Conservation (phyloP, 164 flowering plant genomes). For the Malania oleifera region DNA sequence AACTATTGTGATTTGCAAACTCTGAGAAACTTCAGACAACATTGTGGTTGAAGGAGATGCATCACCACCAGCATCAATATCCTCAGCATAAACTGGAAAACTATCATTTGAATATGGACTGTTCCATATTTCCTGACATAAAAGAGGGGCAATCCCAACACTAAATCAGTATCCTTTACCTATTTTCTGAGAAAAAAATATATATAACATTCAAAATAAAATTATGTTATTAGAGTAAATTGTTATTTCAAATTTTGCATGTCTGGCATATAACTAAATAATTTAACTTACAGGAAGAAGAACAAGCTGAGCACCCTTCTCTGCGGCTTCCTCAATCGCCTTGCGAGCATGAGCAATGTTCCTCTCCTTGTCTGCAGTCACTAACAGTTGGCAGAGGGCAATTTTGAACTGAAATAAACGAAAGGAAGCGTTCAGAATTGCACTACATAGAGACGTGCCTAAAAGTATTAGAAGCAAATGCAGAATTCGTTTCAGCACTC, state of each 20-base stretch:
- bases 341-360: slow-evolving; percentile 80
- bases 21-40: slow-evolving; percentile 77
- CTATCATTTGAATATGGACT: slow-evolving; percentile 95
- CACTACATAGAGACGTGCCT: neutral
- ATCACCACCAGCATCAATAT: slow-evolving; percentile 82
- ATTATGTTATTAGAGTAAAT: too few relatives aligned
- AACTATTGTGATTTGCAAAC: slow-evolving; percentile 65
- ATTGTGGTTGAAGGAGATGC: slow-evolving; percentile 85
- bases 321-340: slow-evolving; percentile 80
- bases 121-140: slow-evolving; percentile 90
- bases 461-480: slow-evolving; percentile 2
- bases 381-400: slow-evolving; percentile 80
- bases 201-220: neutral
- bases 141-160: neutral
- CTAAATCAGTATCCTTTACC: too few relatives aligned
- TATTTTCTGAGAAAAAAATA: too few relatives aligned
- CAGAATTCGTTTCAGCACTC: neutral
- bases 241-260: neutral
- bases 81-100: slow-evolving; percentile 93
- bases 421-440: neutral
- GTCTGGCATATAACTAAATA: neutral
- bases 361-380: slow-evolving; percentile 80
- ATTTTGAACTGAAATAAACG: slow-evolving; percentile 64
- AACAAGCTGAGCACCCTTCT: slow-evolving; percentile 86
- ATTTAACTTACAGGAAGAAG: slow-evolving; percentile 69